A percentile compares a stretch with the other conserved stretches of the same genome.
phyloP scores from a whole-genome alignment of 208 protist genomes.

The Porcisia hertigi region DNA sequence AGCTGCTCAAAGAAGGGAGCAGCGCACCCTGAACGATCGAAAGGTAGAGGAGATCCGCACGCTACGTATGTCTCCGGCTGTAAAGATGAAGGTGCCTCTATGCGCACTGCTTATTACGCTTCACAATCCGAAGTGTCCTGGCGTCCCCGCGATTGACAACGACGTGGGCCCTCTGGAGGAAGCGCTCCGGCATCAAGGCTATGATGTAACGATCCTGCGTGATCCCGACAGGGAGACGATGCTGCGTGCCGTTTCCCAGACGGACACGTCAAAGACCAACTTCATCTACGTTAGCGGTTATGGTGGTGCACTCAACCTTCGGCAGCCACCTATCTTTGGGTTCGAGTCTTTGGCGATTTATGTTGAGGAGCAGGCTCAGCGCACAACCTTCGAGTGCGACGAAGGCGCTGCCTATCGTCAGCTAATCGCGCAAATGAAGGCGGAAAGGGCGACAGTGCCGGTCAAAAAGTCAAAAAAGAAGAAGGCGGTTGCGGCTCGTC shows the following conservation, averaged over 20 bases:
- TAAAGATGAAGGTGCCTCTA: constrained; percentile 65
- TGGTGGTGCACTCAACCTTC: constrained; percentile 69
- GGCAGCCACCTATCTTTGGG: constrained; percentile 64
- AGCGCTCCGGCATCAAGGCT: constrained; percentile 69
- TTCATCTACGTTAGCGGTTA: constrained; percentile 90
- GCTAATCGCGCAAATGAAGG: constrained; percentile 37
- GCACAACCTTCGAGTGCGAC: constrained; percentile 54
- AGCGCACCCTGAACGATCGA: constrained; percentile 60
- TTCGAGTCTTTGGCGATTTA: constrained; percentile 62
- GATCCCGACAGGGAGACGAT: constrained; percentile 52
- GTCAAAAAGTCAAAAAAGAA: constrained; percentile 57
- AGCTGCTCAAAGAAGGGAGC: constrained; percentile 31
- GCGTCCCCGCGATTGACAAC: constrained; percentile 49
- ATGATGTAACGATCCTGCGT: constrained; percentile 62
- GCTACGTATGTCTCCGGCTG: constrained; percentile 64
- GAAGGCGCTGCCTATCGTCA: constrained; percentile 32
- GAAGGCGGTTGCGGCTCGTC: constrained; percentile 28
- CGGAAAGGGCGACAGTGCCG: constrained; percentile 36
- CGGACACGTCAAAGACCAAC: constrained; percentile 60
- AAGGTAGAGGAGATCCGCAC: constrained; percentile 78
- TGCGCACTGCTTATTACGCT: constrained; percentile 77
- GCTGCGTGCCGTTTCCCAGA: constrained; percentile 57
- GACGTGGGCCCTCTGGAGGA: constrained; percentile 46
- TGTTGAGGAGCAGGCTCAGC: constrained; percentile 56
- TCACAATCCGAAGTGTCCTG: constrained; percentile 47